A percentile compares a stretch with the other conserved stretches of the same genome.
Conservation (phyloP, 805 yeast species). For the Candida rishiriensis region DNA sequence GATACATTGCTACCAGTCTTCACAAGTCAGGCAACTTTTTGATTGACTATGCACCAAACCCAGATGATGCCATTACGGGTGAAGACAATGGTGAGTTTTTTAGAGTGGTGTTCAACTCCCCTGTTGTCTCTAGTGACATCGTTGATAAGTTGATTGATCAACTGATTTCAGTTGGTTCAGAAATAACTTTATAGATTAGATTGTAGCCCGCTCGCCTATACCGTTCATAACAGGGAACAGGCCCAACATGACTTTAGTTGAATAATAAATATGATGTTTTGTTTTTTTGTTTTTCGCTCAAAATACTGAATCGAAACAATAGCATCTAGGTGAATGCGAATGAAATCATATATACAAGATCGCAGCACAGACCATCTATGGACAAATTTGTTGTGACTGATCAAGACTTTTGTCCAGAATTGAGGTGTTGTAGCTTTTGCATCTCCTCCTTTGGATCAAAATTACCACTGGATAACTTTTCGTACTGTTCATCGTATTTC, state of each 20-base stretch:
- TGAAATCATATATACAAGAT: no score
- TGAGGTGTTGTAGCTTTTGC: slow-evolving; percentile 59
- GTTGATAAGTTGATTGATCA: slow-evolving; percentile 41
- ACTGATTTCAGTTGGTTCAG: slow-evolving; percentile 34
- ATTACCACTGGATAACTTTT: slow-evolving; percentile 72
- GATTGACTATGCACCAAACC: slow-evolving; percentile 75
- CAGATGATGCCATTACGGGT: slow-evolving; percentile 34
- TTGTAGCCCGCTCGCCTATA: background rate
- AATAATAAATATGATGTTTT: no score
- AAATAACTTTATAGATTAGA: background rate
- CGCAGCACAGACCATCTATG: no score
- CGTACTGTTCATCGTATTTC: slow-evolving; percentile 82
- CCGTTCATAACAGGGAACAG: no score
- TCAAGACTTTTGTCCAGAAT: slow-evolving; percentile 40
- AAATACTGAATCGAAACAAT: no score
- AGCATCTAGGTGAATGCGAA: no score
- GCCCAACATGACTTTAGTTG: no score
- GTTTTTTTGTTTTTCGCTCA: no score
- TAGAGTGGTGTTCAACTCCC: slow-evolving; percentile 79
- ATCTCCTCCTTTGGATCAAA: slow-evolving; percentile 81
- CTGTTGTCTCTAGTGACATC: slow-evolving; percentile 42
- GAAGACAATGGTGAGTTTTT: slow-evolving; percentile 70
- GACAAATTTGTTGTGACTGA: no score
- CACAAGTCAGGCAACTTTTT: slow-evolving; percentile 63
- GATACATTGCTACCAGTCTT: slow-evolving; percentile 55